phyloP scores from a whole-genome alignment of 768 basidiomycete genomes.

The Rhizopogon rudus region DNA sequence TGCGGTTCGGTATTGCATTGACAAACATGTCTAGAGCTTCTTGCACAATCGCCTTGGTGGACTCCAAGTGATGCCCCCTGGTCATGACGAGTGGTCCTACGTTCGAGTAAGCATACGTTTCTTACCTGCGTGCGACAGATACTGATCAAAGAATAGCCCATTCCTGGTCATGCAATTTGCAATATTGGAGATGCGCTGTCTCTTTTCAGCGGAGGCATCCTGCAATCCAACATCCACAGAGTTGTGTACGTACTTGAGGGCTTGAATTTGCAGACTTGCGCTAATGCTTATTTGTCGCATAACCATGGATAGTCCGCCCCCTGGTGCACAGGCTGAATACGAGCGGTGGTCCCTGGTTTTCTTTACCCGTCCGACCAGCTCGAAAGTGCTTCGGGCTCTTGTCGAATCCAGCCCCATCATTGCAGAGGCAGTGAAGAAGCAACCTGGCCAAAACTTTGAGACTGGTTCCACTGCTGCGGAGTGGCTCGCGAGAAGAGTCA shows the following conservation, averaged over 20 bases:
- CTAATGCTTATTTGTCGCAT: not conserved
- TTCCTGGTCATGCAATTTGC: constrained; percentile 54
- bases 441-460: constrained; percentile 32
- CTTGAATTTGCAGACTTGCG: not conserved
- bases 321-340: constrained; percentile 45
- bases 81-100: constrained; percentile 60
- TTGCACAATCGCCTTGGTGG: constrained; percentile 69
- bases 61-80: constrained; percentile 62
- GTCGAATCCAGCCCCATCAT: constrained; percentile 47
- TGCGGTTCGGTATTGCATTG: not conserved
- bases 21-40: constrained; percentile 43
- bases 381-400: constrained; percentile 45
- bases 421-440: constrained; percentile 34
- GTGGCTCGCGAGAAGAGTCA: constrained; percentile 38
- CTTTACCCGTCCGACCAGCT: constrained; percentile 60
- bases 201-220: constrained; percentile 58
- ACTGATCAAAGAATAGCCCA: constrained; percentile 27
- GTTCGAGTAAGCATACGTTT: constrained; percentile 39
- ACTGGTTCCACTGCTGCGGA: constrained; percentile 32
- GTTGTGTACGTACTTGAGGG: constrained; percentile 39
- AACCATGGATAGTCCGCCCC: constrained; percentile 37
- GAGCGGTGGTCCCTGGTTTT: constrained; percentile 67
- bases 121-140: not conserved
- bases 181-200: constrained; percentile 60
- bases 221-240: constrained; percentile 60